These are phyloP conservation scores for Phoma sp. DNA, from an alignment of 2,329 filamentous ascomycete genomes.

Conservation along the genomic window DNA sequence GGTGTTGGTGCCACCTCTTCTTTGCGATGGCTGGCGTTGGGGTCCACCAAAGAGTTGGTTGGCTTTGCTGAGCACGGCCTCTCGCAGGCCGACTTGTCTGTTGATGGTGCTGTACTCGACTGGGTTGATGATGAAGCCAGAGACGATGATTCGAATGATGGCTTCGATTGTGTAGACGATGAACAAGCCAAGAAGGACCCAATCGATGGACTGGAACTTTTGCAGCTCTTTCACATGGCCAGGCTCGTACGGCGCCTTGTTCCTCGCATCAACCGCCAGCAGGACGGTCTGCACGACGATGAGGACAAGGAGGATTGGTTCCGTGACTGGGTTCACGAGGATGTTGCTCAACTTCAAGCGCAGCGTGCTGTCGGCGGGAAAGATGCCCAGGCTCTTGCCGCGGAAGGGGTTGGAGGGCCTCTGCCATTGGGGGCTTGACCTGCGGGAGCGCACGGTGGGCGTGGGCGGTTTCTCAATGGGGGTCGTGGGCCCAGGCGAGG, in stretches of 20 bases:
- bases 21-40: conserved; percentile 73
- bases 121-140: conserved; percentile 89
- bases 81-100: conserved; percentile 74
- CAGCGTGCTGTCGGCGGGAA: conserved; percentile 77
- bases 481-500: conserved; percentile 33
- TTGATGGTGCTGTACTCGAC: conserved; percentile 91
- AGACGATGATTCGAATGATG: conserved; percentile 84
- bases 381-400: conserved; percentile 85
- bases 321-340: conserved; percentile 83
- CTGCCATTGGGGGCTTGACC: conserved; percentile 52
- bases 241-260: conserved; percentile 69
- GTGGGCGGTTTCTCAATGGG: conserved; percentile 50
- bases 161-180: conserved; percentile 89
- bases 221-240: conserved; percentile 55
- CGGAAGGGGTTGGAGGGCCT: conserved; percentile 74
- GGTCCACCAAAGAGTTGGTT: conserved; percentile 77
- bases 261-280: conserved; percentile 81
- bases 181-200: conserved; percentile 82
- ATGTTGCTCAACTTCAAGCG: conserved; percentile 79
- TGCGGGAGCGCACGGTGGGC: conserved; percentile 28
- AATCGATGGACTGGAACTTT: conserved; percentile 79
- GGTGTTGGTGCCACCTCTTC: conserved; percentile 52
- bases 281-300: conserved; percentile 89
- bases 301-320: conserved; percentile 83
- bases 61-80: conserved; percentile 77